Evolutionary conservation across 2,329 filamentous ascomycete species (phyloP), one percentile per base, ranked within the genome.

Genomic region (Coniella lustricola): DNA sequence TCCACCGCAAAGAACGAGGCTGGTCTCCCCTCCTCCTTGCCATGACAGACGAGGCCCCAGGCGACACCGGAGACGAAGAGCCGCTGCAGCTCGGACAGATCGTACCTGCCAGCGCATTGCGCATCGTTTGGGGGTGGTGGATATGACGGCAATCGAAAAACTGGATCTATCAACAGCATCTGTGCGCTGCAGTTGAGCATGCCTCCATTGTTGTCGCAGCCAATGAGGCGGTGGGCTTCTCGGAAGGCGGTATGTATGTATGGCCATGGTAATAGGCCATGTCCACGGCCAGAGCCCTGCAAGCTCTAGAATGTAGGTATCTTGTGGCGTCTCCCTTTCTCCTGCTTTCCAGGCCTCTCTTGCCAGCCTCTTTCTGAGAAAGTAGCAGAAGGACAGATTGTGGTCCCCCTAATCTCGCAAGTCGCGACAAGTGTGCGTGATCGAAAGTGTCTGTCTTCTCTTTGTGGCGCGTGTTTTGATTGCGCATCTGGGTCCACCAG

Each of bases 111-210:
- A 35, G 34, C 16, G 3, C 21, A 36, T 31, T 14, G 5, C 8
- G 3, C 13, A 13, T 4, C 16, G 14, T 33, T n/a, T n/a, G n/a
- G n/a, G 25, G 25, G 25, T 5, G 25, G 43, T 45, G 43, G 43
- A 32, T 38, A 45, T 21, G 20, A 14, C 17, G 22, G 22, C 18
- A 31, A 32, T 18, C 18, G 21, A 34, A 37, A n/a, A 29, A 34
- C 13, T 31, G 17, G 43, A 45, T 45, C 43, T 33, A 29, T 45
- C 43, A 21, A 29, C 33, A 36, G 32, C 40, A 42, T 42, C 40
- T 32, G 29, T 42, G 40, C 29, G 40, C 16, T 42, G 22, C 40
- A 42, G 22, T 42, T 31, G 40, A 42, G 22, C 31, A 42, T 9
- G 17, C 14, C 25, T 21, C 8, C 14, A 3, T 29, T 16, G 16